Evolutionary conservation across 1,284 basidiomycete genomes (phyloP).

Genomic region (Ceratobasidium sp.): DNA sequence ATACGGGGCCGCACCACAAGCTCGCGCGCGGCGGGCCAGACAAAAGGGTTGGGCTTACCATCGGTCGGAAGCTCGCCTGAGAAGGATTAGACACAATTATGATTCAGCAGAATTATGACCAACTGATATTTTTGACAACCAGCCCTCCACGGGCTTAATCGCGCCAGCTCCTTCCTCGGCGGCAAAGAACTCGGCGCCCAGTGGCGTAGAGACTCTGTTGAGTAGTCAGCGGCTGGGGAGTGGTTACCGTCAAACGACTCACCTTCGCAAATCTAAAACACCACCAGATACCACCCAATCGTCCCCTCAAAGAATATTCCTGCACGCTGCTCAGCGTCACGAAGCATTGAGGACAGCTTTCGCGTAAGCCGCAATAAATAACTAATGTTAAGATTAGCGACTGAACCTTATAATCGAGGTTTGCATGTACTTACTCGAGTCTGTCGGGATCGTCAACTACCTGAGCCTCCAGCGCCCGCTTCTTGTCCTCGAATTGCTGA

Average conservation of each 20-base stretch:
- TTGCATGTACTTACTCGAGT: background rate
- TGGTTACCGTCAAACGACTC: no score
- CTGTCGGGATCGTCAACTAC: background rate
- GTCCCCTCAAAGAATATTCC: background rate
- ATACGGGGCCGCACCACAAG: background rate
- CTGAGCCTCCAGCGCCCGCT: background rate
- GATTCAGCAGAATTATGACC: background rate
- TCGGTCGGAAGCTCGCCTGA: background rate
- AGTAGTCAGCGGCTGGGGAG: no score
- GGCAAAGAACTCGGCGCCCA: background rate
- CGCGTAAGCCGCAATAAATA: background rate
- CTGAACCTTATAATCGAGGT: background rate
- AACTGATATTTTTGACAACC: no score
- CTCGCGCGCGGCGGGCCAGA: background rate
- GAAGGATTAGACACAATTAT: background rate
- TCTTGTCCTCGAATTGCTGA: background rate
- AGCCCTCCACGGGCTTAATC: background rate
- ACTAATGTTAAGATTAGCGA: background rate
- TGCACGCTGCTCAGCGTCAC: background rate
- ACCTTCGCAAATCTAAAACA: background rate
- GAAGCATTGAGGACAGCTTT: background rate
- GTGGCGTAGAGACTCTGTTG: background rate
- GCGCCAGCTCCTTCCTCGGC: background rate
- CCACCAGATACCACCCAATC: background rate
- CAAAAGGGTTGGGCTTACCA: background rate